Base-by-base conservation (phyloP, 2,329 filamentous ascomycete genomes). In the Cladophialophora exuberans region DNA sequence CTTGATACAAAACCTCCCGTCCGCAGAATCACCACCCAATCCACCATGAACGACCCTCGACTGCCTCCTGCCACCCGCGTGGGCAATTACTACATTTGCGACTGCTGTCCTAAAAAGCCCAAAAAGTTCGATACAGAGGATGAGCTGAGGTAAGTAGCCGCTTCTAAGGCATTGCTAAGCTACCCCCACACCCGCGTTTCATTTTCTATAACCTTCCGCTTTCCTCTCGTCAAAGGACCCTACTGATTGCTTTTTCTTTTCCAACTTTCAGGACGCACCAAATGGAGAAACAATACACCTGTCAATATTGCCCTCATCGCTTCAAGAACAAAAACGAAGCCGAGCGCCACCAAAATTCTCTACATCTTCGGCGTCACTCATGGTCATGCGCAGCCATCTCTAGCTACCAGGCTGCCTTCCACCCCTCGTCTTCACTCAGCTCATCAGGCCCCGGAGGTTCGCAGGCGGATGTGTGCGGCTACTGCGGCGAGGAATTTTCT, bases 271-370 rank as follows among this genome's bases (percentile, higher is more conserved):
- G 93, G 61, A 78, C 86, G 39, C 93, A 97, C 70, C 90, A 94
- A 72, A 86, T 90, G 68, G 94, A 97, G 73, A 97, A 97, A 73
- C 93, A 97, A 73, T 97, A 97, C 71, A 89, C 89, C 60, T 97
- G 93, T 72, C 82, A 85, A 23, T 97, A 90, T 70, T 97, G 93
- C 71, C 88, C 88, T 36, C 97, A 97, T 70, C 86, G 93, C 9
- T 97, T 97, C 79, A 97, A 97, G 75, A 97, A 97, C 76, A 97
- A 97, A 75, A 97, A 97, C 66, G 94, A 97, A 75, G 92, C 92
- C 2, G 93, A 97, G 72, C 85, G 94, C 26, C 93, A 97, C 70
- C 92, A 96, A 68, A 97, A 97, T 67, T 96, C 92, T 11, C 83
- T 97, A 9, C 93, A 97, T 71, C 82, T 97, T 6, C 85, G 93